Evolutionary conservation across 345 rosid genomes (phyloP), one percentile per base, ranked within the genome.

Genomic region (Arabis alpina): DNA sequence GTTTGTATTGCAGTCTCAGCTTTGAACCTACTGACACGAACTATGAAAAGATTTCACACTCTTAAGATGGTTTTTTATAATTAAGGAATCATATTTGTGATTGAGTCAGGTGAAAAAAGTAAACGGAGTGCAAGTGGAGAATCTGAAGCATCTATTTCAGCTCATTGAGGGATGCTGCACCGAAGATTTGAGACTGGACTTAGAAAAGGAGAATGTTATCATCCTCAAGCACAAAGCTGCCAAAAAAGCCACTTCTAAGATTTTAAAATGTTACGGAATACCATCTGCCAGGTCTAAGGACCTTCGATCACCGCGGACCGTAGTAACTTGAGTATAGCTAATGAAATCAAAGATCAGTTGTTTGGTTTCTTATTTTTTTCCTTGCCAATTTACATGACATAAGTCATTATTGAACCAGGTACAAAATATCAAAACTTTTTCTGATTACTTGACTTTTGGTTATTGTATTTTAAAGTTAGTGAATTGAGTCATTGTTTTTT

Each of bases 91-190:
- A 60, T 60, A 8, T 42, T 2, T 65, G 70, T 44, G 59, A 19
- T 71, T 67, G 24, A 39, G 49, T 69, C 84, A 91, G 96, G 95
- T 91, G 47, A 84, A 81, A 78, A 84, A 79, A 80, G 90, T 91
- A 41, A 83, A 87, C 15, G 90, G 91, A 28, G 75, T 80, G 19
- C 80, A 81, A 76, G 55, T 84, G 28, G 79, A 85, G 54, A 88
- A 87, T 75, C 54, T 91, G 83, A 83, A 77, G 81, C 91, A 87
- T 71, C 72, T 87, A 53, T 79, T 83, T 73, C 54, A 76, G 57
- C 82, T 83, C 19, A 84, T 84, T 43, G 86, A 87, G 39, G 73
- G 72, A 43, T 83, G 87, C 53, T 55, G 60, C 56, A 61, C 70
- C 1, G 81, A 81, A 54, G 55, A 55, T 71, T 64, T 86, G 82